These are phyloP conservation scores for Geum urbanum DNA, from an alignment of 306 rosid species.

Conservation along the genomic window DNA sequence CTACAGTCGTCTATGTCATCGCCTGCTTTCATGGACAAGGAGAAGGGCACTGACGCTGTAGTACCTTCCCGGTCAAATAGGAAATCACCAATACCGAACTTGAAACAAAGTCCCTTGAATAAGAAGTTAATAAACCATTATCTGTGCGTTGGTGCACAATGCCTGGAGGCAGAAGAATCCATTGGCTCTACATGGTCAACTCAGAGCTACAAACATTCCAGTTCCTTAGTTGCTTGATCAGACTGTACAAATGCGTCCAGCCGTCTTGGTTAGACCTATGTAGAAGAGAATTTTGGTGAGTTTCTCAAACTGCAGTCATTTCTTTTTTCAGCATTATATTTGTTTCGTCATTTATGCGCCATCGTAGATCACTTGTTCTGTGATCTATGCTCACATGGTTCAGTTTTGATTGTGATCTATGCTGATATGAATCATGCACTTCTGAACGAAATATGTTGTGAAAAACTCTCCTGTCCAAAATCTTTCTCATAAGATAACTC, in stretches of 20 bases:
- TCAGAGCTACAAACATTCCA: constrained; percentile 32
- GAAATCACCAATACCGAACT: constrained; percentile 24
- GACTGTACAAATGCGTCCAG: constrained; percentile 10
- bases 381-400: constrained; percentile 13
- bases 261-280: background rate
- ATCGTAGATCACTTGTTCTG: background rate
- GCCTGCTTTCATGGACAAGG: constrained; percentile 29
- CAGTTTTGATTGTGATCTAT: background rate
- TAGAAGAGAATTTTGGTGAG: constrained; percentile 8
- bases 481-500: too few species aligned
- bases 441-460: background rate
- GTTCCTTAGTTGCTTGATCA: constrained; percentile 54
- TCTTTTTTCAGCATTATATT: background rate
- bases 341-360: background rate
- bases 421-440: background rate
- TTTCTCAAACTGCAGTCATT: constrained; percentile 4
- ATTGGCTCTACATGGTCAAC: constrained; percentile 36
- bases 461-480: background rate
- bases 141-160: constrained; percentile 69
- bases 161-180: constrained; percentile 42
- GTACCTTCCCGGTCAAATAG: constrained; percentile 39
- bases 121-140: constrained; percentile 62
- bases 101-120: constrained; percentile 39
- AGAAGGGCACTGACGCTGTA: constrained; percentile 31
- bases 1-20: too few species aligned